These are phyloP conservation scores for Trichoderma koningiopsis DNA, from an alignment of 2,329 filamentous ascomycete species.

Conservation along the genomic window DNA sequence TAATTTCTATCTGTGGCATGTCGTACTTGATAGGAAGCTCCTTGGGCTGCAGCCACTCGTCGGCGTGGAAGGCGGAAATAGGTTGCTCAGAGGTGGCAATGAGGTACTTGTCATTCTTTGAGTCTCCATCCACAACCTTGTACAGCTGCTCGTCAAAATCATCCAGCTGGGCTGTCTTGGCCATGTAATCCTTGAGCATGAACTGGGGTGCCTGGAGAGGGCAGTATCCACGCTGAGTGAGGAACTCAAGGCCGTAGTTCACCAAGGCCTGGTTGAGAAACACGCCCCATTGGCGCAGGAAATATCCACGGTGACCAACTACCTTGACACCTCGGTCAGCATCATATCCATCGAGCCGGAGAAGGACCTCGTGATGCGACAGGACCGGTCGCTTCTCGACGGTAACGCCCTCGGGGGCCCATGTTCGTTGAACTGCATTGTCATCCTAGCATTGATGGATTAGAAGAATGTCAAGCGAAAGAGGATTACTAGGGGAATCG, in stretches of 20 bases:
- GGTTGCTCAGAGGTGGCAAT: conserved; percentile 91
- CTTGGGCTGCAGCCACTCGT: conserved; percentile 85
- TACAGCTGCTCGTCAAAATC: conserved; percentile 98
- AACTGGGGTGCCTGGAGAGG: conserved; percentile 88
- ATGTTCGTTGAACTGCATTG: conserved; percentile 75
- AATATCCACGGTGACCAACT: conserved; percentile 93
- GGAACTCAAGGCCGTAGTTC: conserved; percentile 92
- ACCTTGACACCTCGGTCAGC: conserved; percentile 91
- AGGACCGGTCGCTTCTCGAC: conserved; percentile 77
- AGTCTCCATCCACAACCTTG: conserved; percentile 88
- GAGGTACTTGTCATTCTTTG: conserved; percentile 81
- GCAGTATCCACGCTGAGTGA: conserved; percentile 77
- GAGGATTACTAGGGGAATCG: conserved; percentile 1
- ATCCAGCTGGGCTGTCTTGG: conserved; percentile 94
- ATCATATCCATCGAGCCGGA: conserved; percentile 86
- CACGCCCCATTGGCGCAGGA: conserved; percentile 84
- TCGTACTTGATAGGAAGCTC: conserved; percentile 82
- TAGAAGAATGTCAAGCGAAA: not conserved
- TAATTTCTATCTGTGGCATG: not conserved
- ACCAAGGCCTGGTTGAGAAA: conserved; percentile 91
- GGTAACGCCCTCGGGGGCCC: conserved; percentile 74
- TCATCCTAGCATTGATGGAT: conserved; percentile 59
- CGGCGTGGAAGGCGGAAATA: conserved; percentile 86
- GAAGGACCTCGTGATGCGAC: conserved; percentile 93
- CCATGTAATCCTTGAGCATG: conserved; percentile 95